A percentile compares a stretch with the other conserved stretches of the same genome.
Evolutionary conservation across 2,329 filamentous ascomycete genomes (phyloP).

Genomic region (Aspergillus uvarum): DNA sequence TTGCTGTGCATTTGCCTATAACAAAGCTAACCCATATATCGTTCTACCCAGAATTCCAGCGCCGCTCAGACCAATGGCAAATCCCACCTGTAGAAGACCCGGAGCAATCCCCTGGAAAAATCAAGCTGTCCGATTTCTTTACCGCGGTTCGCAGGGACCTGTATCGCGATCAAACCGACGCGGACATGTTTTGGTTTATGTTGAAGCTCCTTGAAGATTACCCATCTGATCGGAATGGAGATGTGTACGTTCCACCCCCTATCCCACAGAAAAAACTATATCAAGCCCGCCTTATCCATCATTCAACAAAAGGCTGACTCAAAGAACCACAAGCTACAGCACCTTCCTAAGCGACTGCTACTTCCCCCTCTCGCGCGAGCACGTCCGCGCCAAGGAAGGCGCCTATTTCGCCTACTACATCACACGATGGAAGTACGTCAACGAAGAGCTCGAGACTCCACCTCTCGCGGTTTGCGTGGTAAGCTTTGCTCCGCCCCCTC

Average conservation of each 20-base stretch:
- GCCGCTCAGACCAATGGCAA: background rate
- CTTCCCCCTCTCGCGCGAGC: background rate
- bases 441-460: background rate
- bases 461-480: background rate
- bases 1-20: background rate
- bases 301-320: background rate
- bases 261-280: background rate
- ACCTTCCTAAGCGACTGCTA: background rate
- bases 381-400: background rate
- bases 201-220: background rate
- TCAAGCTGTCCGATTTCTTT: background rate
- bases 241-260: background rate
- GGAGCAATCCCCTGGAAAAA: background rate
- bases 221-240: background rate
- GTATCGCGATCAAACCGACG: background rate
- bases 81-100: background rate
- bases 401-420: background rate
- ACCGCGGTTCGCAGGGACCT: background rate
- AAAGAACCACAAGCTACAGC: background rate
- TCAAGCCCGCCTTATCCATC: background rate
- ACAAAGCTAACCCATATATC: background rate
- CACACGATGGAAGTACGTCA: background rate
- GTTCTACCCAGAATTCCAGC: background rate
- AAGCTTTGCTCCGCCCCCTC: background rate
- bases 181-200: background rate